Evolutionary conservation across 352 stramenopile species (phyloP), one percentile per base, ranked within the genome.

Genomic region (Phytopythium delawarense): DNA sequence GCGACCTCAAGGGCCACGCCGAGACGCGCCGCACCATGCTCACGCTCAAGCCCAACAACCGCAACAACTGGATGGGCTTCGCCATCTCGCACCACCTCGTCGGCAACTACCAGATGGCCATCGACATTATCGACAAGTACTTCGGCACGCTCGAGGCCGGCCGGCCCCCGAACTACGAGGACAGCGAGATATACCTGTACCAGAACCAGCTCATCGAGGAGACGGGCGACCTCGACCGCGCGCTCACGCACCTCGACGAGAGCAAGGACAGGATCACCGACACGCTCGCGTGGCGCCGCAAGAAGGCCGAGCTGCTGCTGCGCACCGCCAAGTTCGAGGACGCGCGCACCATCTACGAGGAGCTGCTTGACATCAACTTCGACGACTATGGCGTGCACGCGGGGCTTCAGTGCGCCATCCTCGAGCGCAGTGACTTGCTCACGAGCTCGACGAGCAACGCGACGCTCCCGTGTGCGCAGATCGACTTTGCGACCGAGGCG

Each of bases 51-150:
- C 84, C 94, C 13, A 98, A 97, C 77, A 96, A 96, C 73, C 84
- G 81, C 67, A 94, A 95, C 76, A 97, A 99, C 81, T 99, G 97
- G 97, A 90, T 99, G 59, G 91, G 94, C 35, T 99, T 98, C 79
- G 96, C 96, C 30, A 79, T 99, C 52, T 92, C 93, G 39, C 96
- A 98, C 70, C 95, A 99, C 73, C 69, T 99, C 16, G 84, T 83
- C 44, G 95, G 94, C 49, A 94, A 99, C 74, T 78, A 88, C 34
- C 78, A 96, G 44, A 97, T 94, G 66, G 96, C 97, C 23, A 88
- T 99, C 57, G 79, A 95, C 51, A 97, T 98, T 63, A 96, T 99
- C 68, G 96, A 99, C 59, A 96, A 92, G 66, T 99, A 99, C 76
- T 80, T 98, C 32, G 84, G 79, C 39, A 98, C 92, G 25, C 65